Evolutionary conservation across 305 asterid genomes (phyloP).

Genomic region (Fraxinus ornus): DNA sequence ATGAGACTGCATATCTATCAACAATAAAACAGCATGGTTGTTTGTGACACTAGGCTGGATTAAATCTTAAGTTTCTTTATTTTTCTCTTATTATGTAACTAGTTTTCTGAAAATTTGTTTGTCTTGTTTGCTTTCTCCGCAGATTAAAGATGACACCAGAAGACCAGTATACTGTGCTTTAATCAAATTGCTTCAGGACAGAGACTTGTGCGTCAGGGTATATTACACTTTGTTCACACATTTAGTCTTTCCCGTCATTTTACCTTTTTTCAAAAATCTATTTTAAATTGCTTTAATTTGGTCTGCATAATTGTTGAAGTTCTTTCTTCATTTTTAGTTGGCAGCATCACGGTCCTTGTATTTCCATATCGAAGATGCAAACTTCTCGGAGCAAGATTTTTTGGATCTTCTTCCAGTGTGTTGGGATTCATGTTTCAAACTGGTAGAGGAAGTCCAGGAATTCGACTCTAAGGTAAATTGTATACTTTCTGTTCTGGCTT

Average conservation of each 20-base stretch:
- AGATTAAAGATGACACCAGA: conserved; percentile 90
- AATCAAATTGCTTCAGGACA: conserved; percentile 82
- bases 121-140: conserved; percentile 30
- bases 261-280: conserved; percentile 6
- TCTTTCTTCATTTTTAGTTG: conserved; percentile 53
- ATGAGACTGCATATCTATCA: neutral
- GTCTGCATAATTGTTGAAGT: conserved; percentile 11
- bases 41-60: conserved; percentile 10
- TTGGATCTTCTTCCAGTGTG: conserved; percentile 79
- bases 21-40: neutral
- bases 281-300: conserved; percentile 5
- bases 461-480: conserved; percentile 85
- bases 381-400: conserved; percentile 81
- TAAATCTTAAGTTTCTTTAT: conserved; percentile 13
- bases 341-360: conserved; percentile 90
- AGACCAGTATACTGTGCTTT: conserved; percentile 88
- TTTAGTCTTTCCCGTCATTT: neutral
- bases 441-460: conserved; percentile 89
- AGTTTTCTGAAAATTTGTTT: conserved; percentile 18
- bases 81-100: conserved; percentile 16
- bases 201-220: conserved; percentile 94
- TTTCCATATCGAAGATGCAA: conserved; percentile 92
- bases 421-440: conserved; percentile 87
- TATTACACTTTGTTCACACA: conserved; percentile 22
- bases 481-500: conserved; percentile 5